Evolutionary conservation across 1,139 yeast species (phyloP).

Genomic region (Kodamaea arcana): DNA sequence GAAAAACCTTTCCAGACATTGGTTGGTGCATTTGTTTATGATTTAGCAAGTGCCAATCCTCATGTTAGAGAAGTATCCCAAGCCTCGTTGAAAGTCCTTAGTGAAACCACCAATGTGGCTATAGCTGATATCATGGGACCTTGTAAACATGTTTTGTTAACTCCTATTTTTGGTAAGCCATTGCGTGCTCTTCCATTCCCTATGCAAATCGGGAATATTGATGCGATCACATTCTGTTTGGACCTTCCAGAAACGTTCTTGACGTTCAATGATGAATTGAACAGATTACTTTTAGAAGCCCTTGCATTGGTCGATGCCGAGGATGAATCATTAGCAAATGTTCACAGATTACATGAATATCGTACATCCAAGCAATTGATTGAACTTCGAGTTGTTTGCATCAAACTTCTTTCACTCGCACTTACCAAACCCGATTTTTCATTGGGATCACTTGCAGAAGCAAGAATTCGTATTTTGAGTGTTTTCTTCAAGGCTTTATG

Average conservation of each 20-base stretch:
- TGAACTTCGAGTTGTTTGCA: slow-evolving; percentile 85
- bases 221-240: slow-evolving; percentile 88
- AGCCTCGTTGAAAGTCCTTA: slow-evolving; percentile 59
- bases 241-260: slow-evolving; percentile 77
- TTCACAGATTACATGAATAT: slow-evolving; percentile 79
- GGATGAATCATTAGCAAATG: slow-evolving; percentile 88
- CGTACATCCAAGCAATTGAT: slow-evolving; percentile 84
- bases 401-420: slow-evolving; percentile 76
- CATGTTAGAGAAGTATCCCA: slow-evolving; percentile 82
- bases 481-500: slow-evolving; percentile 93
- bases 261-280: slow-evolving; percentile 83
- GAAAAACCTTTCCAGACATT: slow-evolving; percentile 81
- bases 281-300: slow-evolving; percentile 81
- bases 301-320: slow-evolving; percentile 95
- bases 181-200: slow-evolving; percentile 94
- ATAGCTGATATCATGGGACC: slow-evolving; percentile 75
- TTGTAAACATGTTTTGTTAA: slow-evolving; percentile 73
- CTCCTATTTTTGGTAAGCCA: slow-evolving; percentile 96
- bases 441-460: slow-evolving; percentile 73
- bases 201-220: slow-evolving; percentile 97
- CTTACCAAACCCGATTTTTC: slow-evolving; percentile 77
- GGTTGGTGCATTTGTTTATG: slow-evolving; percentile 84
- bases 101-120: slow-evolving; percentile 66
- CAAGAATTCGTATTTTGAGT: slow-evolving; percentile 80
- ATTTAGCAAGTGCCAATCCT: slow-evolving; percentile 82